Conservation (phyloP, 148 eudicot species). For the Silene conica region DNA sequence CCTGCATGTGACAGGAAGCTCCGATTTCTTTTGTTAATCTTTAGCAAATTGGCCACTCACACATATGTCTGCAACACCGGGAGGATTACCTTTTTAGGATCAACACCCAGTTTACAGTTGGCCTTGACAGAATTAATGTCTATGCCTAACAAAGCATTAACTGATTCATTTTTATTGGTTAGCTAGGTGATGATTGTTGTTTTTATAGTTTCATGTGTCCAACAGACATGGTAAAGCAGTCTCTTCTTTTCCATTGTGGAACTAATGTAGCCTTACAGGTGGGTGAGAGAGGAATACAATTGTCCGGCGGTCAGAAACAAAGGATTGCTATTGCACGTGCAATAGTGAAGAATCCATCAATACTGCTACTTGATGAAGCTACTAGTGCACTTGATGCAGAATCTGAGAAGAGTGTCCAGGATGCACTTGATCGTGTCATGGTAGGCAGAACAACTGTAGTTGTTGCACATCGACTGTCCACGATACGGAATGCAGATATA, state of each 20-base stretch:
- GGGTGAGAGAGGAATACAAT: conserved; percentile 87
- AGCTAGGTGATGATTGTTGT: not conserved
- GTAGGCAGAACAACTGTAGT: conserved; percentile 88
- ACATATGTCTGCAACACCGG: not conserved
- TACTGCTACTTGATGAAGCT: conserved; percentile 89
- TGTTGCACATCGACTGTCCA: conserved; percentile 92
- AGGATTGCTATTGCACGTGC: conserved; percentile 95
- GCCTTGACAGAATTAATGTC: not conserved
- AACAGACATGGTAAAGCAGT: not conserved
- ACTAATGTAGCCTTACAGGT: conserved; percentile 47
- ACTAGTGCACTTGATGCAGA: conserved; percentile 97
- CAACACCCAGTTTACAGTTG: not conserved
- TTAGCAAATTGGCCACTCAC: too few relatives aligned
- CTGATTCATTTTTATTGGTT: not conserved
- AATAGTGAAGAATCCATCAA: conserved; percentile 81
- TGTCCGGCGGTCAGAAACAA: conserved; percentile 97
- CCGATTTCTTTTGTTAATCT: too few relatives aligned
- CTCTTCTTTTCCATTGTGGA: not conserved
- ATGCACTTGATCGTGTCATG: conserved; percentile 97
- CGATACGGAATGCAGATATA: conserved; percentile 83
- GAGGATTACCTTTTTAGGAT: too few relatives aligned
- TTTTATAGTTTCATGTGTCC: not conserved
- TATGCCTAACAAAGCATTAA: not conserved
- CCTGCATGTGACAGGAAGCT: too few relatives aligned
- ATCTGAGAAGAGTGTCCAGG: conserved; percentile 93